phyloP scores from a whole-genome alignment of 345 rosid genomes.

The Eucalyptus tenuipes region DNA sequence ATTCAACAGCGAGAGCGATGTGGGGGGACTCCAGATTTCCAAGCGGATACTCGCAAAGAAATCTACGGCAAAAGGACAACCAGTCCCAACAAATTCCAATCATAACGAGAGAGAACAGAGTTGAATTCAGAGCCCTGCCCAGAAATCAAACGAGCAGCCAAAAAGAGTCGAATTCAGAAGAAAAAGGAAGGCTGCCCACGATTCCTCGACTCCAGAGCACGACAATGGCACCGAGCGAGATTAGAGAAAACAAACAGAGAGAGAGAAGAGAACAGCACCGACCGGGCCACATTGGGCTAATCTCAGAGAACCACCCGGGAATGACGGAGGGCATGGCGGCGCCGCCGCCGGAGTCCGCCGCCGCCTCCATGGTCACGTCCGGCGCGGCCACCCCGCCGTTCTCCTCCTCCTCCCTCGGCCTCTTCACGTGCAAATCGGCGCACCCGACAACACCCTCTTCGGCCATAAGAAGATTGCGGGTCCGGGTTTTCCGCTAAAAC shows the following conservation, averaged over 20 bases:
- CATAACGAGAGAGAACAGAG: not conserved
- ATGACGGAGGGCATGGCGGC: constrained; percentile 18
- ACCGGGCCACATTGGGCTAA: constrained; percentile 60
- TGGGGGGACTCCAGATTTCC: not conserved
- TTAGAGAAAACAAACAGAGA: not conserved
- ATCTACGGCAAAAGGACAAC: not conserved
- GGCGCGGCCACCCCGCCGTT: constrained; percentile 13
- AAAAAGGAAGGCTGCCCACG: not conserved
- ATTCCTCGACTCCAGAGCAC: not conserved
- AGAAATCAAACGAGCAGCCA: not conserved
- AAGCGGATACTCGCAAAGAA: not conserved
- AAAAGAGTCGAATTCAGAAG: not conserved
- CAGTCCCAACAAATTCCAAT: not conserved
- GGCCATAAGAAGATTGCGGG: not conserved
- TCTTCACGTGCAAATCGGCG: constrained; percentile 21
- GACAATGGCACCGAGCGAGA: not conserved
- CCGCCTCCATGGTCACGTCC: constrained; percentile 3
- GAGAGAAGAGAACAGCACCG: not conserved
- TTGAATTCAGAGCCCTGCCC: not conserved
- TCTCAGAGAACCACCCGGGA: constrained; percentile 51
- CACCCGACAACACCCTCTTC: not conserved
- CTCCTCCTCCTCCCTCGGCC: constrained; percentile 29
- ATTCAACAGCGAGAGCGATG: not conserved
- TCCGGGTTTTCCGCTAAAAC: not conserved
- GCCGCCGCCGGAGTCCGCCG: not conserved